phyloP scores from a whole-genome alignment of 2,329 filamentous ascomycete species.

The Nannizziopsis arthrosporioides region DNA sequence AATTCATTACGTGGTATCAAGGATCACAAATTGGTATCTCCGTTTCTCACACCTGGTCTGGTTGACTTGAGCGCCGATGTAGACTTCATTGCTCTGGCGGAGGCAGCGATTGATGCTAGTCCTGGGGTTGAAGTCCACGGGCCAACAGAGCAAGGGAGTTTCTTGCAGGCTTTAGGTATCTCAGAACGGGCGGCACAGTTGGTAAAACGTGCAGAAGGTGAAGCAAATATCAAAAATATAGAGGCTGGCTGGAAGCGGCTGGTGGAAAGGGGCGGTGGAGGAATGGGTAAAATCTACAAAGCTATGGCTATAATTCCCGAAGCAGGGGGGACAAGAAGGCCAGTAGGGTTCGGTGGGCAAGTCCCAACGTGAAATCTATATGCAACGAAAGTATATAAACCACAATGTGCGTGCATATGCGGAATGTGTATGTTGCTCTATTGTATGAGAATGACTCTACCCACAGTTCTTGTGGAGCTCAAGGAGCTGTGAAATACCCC shows the following conservation, averaged over 20 bases:
- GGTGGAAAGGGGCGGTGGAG: constrained; percentile 67
- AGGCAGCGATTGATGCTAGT: constrained; percentile 64
- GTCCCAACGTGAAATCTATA: constrained; percentile 15
- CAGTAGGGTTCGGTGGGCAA: constrained; percentile 82
- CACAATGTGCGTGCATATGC: too few species aligned
- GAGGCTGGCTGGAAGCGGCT: constrained; percentile 68
- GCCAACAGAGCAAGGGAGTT: constrained; percentile 72
- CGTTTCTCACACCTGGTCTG: constrained; percentile 65
- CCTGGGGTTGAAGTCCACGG: constrained; percentile 83
- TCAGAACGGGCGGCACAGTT: constrained; percentile 61
- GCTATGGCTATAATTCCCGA: constrained; percentile 81
- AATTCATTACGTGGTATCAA: constrained; percentile 87
- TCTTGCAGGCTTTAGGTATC: constrained; percentile 72
- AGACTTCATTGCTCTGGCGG: constrained; percentile 78
- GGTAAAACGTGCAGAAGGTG: constrained; percentile 39
- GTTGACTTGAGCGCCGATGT: constrained; percentile 89
- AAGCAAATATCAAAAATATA: constrained; percentile 49
- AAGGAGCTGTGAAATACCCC: too few species aligned
- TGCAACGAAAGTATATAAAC: not conserved
- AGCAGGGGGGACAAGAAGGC: constrained; percentile 58
- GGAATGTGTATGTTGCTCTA: too few species aligned
- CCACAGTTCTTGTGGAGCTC: too few species aligned
- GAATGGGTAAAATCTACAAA: constrained; percentile 94
- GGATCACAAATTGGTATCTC: constrained; percentile 61
- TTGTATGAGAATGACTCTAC: too few species aligned